Evolutionary conservation across 1,139 yeast genomes (phyloP).

Genomic region (Dujonia santamariae): DNA sequence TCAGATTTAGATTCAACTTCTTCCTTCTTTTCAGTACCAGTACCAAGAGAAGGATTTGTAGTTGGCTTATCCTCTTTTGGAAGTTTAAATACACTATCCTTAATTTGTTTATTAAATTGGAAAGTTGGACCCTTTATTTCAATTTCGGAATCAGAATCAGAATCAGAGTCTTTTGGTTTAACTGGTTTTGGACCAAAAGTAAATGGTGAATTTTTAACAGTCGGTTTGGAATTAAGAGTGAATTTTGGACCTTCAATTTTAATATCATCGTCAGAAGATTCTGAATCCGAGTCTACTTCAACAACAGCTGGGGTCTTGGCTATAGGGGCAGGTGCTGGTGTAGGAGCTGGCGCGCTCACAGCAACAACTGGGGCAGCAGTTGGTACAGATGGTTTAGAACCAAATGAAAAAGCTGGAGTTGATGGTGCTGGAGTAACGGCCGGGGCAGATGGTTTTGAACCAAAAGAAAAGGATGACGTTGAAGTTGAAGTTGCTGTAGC

Average conservation of each 20-base stretch:
- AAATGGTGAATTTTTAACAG: conserved; percentile 57
- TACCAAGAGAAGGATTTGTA: conserved; percentile 11
- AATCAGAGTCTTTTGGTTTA: conserved; percentile 37
- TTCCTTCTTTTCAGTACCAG: conserved; percentile 4
- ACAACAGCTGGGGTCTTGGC: conserved; percentile 8
- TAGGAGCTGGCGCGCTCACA: conserved; percentile 3
- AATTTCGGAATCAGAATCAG: conserved; percentile 53
- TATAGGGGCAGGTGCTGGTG: conserved; percentile 9
- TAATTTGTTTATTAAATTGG: conserved; percentile 45
- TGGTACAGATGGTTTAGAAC: not conserved
- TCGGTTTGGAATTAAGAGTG: conserved; percentile 50
- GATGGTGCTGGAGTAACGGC: conserved; percentile 8
- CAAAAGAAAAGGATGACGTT: conserved; percentile 17
- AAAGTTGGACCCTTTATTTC: conserved; percentile 68
- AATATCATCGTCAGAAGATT: conserved; percentile 35
- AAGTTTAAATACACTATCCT: conserved; percentile 47
- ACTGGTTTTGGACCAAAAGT: conserved; percentile 47
- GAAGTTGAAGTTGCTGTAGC: conserved; percentile 8
- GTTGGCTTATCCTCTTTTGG: conserved; percentile 7
- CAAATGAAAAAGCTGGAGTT: not conserved
- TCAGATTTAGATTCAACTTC: conserved; percentile 5
- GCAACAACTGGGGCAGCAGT: not conserved
- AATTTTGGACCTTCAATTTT: conserved; percentile 67
- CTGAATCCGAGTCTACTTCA: conserved; percentile 26
- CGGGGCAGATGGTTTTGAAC: conserved; percentile 8